These are phyloP conservation scores for Aegilops tauschii DNA, from an alignment of 176 grass and related monocot species.

Conservation along the genomic window DNA sequence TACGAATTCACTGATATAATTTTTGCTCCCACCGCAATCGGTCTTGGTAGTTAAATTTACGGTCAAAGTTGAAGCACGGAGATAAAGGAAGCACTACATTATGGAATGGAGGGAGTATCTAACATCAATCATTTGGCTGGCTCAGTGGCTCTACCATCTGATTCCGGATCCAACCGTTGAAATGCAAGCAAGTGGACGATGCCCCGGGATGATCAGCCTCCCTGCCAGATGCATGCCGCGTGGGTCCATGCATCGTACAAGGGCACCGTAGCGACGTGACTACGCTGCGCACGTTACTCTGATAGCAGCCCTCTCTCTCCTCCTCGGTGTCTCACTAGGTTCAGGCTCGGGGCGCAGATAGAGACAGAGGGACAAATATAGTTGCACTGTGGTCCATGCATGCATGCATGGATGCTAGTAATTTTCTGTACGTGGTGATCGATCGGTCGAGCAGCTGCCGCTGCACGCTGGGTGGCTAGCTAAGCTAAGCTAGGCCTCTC, in stretches of 20 bases:
- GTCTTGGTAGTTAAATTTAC: too few species aligned
- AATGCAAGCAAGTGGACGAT: too few species aligned
- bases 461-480: neutral
- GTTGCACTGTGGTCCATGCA: slow-evolving; percentile 22
- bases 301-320: neutral
- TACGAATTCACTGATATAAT: too few species aligned
- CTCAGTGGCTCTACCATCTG: too few species aligned
- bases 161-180: too few species aligned
- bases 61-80: too few species aligned
- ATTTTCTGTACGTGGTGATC: slow-evolving; percentile 11
- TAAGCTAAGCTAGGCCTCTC: neutral
- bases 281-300: slow-evolving; percentile 13
- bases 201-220: too few species aligned
- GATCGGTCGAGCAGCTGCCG: neutral
- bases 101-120: too few species aligned
- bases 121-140: too few species aligned
- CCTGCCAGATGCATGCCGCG: slow-evolving; percentile 25
- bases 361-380: slow-evolving; percentile 19
- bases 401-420: neutral
- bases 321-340: neutral
- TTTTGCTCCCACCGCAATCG: too few species aligned
- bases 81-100: too few species aligned
- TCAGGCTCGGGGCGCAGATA: neutral
- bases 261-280: slow-evolving; percentile 24
- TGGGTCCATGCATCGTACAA: neutral